A percentile compares a stretch with the other conserved stretches of the same genome.
These are phyloP conservation scores for Trichoderma gracile DNA, from an alignment of 2,329 filamentous ascomycete species.

Conservation along the genomic window DNA sequence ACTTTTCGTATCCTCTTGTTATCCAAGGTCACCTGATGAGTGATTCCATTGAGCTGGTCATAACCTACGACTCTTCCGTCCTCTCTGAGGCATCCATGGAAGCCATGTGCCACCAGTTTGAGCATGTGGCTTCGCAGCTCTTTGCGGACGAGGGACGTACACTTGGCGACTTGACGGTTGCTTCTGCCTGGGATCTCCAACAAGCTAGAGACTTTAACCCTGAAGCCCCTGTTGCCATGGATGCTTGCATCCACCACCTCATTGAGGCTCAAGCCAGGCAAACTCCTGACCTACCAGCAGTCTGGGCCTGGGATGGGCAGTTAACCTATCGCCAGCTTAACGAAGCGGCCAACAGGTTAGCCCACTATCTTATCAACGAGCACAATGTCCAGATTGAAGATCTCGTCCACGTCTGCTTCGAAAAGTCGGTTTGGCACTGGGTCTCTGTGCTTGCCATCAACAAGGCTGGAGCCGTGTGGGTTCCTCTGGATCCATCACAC, in stretches of 20 bases:
- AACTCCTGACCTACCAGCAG: conserved; percentile 9
- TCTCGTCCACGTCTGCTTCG: conserved; percentile 28
- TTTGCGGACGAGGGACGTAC: neutral
- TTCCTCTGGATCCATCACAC: conserved; percentile 19
- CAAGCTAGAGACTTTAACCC: conserved; percentile 4
- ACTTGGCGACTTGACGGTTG: neutral
- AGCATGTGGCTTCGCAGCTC: conserved; percentile 11
- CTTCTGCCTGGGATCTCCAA: conserved; percentile 18
- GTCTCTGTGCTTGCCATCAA: conserved; percentile 34
- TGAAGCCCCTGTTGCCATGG: neutral
- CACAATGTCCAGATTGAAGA: conserved; percentile 31
- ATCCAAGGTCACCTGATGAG: conserved; percentile 11
- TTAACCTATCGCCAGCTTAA: conserved; percentile 30
- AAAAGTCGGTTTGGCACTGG: conserved; percentile 30
- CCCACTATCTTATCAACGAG: conserved; percentile 5
- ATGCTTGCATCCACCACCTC: conserved; percentile 15
- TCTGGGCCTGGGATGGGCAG: conserved; percentile 31
- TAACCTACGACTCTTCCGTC: conserved; percentile 3
- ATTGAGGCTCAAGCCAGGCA: neutral
- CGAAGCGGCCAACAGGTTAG: neutral
- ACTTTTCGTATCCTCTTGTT: conserved; percentile 23
- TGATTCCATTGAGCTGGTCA: conserved; percentile 1
- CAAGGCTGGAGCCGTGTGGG: conserved; percentile 32
- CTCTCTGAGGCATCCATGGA: conserved; percentile 10
- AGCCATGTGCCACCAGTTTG: conserved; percentile 17